Evolutionary conservation across 306 rosid species (phyloP), one percentile per base, ranked within the genome.

Genomic region (Dryas drummondii): DNA sequence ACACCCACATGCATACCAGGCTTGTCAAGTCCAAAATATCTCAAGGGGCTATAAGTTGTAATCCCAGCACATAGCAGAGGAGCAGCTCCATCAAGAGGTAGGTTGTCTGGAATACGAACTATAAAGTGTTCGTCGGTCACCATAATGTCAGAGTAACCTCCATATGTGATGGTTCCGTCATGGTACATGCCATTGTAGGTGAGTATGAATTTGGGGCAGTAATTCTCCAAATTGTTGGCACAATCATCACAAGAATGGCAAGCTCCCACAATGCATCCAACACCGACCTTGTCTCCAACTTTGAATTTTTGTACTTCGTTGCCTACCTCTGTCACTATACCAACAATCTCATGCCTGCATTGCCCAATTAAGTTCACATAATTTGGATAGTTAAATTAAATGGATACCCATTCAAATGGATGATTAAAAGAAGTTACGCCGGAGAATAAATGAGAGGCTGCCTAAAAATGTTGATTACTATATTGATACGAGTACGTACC

Each of bases 221-320:
- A 47, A 9, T 52, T 52, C 26, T 70, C 74, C 5, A 14, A 12
- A n/a, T 52, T n/a, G 58, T 26, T 2, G 2, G 44, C 6, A 49
- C 60, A 32, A 52, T 7, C 7, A 8, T 69, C 60, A 42, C 52
- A 44, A 42, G 69, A 22, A 22, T 42, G 1, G 22, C 77, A 73
- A 15, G 77, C 32, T 5, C 19, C 37, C 11, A 50, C 77, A 0
- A 60, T 4, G 51, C 50, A 32, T 3, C 70, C 70, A 46, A 73
- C 77, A 16, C 77, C 70, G 3, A 46, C 77, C 15, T 50, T 73
- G 69, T 73, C 70, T 61, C 77, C 70, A 15, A 61, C 48, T 15
- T 26, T 61, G 69, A 60, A 46, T 12, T 49, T 73, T 13, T 47
- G 4, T 5, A 73, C 61, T 5, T 50, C 61, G 40, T 60, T 47